Percentiles rank a stretch among this genome's conserved stretches.
Conservation (phyloP, 2,329 filamentous ascomycete species). For the Colletotrichum lindemuthianum region DNA sequence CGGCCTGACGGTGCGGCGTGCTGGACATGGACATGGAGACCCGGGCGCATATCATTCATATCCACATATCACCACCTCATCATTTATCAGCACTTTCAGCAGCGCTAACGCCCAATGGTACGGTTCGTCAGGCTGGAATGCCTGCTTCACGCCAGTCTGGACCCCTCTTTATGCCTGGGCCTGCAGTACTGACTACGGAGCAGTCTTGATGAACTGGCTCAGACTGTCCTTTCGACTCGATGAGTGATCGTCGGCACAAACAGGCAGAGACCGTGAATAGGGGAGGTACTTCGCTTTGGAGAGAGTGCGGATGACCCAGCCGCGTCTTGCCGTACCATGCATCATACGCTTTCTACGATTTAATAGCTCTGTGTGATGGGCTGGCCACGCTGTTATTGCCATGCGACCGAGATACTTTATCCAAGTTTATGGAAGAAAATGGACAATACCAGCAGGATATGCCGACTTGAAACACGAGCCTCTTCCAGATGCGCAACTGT, state of each 20-base stretch:
- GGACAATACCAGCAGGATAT: slow-evolving; percentile 11
- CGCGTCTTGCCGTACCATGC: no score
- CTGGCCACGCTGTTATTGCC: not conserved
- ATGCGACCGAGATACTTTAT: not conserved
- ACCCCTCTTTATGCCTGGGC: slow-evolving; percentile 8
- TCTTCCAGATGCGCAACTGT: slow-evolving; percentile 24
- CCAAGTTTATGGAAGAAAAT: not conserved
- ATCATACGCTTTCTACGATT: no score
- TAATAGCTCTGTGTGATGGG: no score
- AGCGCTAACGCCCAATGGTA: slow-evolving; percentile 6
- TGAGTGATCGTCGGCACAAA: not conserved
- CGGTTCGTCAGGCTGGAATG: slow-evolving; percentile 19
- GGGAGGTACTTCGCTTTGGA: no score
- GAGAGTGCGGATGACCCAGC: no score
- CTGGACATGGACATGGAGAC: slow-evolving; percentile 3
- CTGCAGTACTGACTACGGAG: not conserved
- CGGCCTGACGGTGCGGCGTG: slow-evolving; percentile 12
- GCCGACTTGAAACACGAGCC: slow-evolving; percentile 29
- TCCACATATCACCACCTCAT: slow-evolving; percentile 33
- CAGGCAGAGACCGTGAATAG: no score
- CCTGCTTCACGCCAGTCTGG: slow-evolving; percentile 5
- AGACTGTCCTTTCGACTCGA: not conserved
- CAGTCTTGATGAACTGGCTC: not conserved
- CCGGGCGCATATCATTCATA: not conserved
- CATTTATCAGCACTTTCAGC: slow-evolving; percentile 27